phyloP scores from a whole-genome alignment of 306 rosid genomes.

The Lotus japonicus region DNA sequence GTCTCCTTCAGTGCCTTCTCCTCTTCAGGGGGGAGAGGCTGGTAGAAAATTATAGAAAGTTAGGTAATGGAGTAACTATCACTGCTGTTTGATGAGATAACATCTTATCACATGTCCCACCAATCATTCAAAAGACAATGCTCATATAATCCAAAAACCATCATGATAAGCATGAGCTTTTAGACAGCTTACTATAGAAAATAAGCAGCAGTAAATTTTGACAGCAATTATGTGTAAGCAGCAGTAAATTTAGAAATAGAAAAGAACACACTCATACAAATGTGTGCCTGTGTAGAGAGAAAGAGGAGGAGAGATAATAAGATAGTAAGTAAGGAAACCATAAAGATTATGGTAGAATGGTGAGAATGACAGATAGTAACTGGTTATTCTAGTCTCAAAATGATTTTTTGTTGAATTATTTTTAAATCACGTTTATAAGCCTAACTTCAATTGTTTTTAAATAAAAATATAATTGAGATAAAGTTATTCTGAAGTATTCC shows the following conservation, averaged over 20 bases:
- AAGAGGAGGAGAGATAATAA: neutral
- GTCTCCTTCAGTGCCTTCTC: constrained; percentile 86
- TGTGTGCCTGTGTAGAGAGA: neutral
- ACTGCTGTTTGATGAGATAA: neutral
- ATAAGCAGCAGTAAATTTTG: neutral
- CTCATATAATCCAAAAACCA: neutral
- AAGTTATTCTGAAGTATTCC: neutral
- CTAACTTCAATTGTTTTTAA: neutral
- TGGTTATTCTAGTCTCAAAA: neutral
- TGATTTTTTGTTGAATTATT: neutral
- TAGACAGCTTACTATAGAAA: neutral
- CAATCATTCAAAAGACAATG: constrained; percentile 4
- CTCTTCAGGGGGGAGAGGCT: constrained; percentile 88
- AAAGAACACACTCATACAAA: neutral
- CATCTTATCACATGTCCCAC: neutral
- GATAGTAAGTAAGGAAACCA: neutral
- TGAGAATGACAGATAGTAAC: neutral
- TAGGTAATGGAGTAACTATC: neutral
- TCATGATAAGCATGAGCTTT: neutral
- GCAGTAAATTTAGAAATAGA: neutral
- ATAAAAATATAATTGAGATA: neutral
- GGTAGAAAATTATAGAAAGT: constrained; percentile 12
- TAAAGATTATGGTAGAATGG: neutral
- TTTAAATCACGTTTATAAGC: neutral
- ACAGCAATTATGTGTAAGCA: neutral